These are phyloP conservation scores for Lepidium campestre DNA, from an alignment of 441 rosid genomes.

Conservation along the genomic window DNA sequence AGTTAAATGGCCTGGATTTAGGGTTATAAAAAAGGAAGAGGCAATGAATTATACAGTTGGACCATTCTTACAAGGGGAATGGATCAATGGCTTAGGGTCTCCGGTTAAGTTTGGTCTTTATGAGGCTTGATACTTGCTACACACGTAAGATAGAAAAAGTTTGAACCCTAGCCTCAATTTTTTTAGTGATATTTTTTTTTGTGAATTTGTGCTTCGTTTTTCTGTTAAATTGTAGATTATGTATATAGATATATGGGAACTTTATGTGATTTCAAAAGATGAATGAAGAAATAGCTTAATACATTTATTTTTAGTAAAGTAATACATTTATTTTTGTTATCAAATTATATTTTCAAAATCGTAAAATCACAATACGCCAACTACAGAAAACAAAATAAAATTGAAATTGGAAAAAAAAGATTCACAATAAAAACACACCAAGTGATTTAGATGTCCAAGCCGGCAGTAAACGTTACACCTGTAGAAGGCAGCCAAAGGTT, in stretches of 20 bases:
- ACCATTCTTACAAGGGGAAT: conserved; percentile 53
- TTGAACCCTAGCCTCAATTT: background rate
- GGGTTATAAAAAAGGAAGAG: conserved; percentile 35
- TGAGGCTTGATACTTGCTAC: conserved; percentile 12
- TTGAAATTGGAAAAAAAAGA: background rate
- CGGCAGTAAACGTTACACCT: conserved; percentile 59
- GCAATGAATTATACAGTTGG: conserved; percentile 51
- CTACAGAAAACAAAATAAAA: background rate
- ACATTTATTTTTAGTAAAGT: too few relatives aligned
- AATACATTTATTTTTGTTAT: too few relatives aligned
- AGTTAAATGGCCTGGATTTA: conserved; percentile 70
- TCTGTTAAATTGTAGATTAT: too few relatives aligned
- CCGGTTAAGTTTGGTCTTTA: conserved; percentile 38
- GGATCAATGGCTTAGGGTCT: conserved; percentile 39
- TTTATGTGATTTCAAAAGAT: too few relatives aligned
- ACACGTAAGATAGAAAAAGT: background rate
- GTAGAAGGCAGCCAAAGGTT: conserved; percentile 84
- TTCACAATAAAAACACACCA: background rate
- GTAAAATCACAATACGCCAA: background rate
- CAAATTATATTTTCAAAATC: background rate
- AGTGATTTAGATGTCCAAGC: conserved; percentile 16
- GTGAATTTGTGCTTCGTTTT: background rate
- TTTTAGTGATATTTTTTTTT: background rate
- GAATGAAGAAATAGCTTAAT: too few relatives aligned
- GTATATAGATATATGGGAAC: too few relatives aligned